Base-by-base conservation (phyloP, 257 asterid genomes). In the Echium plantagineum region DNA sequence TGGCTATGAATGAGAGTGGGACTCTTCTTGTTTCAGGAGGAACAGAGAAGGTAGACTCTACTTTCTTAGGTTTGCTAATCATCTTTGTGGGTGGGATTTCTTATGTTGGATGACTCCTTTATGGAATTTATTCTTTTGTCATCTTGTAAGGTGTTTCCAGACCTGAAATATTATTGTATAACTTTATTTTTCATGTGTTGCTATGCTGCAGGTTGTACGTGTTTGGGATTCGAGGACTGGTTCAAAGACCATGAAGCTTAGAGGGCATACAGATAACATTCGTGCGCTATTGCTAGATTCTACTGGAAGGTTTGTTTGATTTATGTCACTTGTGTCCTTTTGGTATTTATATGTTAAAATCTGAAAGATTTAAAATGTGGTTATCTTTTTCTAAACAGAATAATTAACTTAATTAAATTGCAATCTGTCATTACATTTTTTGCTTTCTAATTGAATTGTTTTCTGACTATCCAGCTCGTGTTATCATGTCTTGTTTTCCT, bases 11-110 rank as follows among this genome's bases (percentile, higher is more conserved):
- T 80, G 95, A 91, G 62, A 77, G 72, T 60, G 98, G 97, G 74
- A 82, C 93, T 62, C 85, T 91, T 74, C 90, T 91, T 78, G 98
- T 91, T 68, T 91, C 98, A 69, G 98, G 98, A 79, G 98, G 98
- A 82, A 91, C 95, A 72, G 98, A 91, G 85, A 91, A 91, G 89
- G 98, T 90, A 74, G 60, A 59, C 48, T 68, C 58, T 77, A 65
- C 57, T 65, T n/a, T 64, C 26, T 63, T 77, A 58, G 70, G 60
- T 66, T 61, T 48, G 68, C 62, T 22, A 20, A 60, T 48, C 57
- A 63, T 67, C 35, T 5, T 26, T 55, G 35, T 48, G 28, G 7
- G 15, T 63, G 60, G 21, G 62, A 49, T 57, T 60, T 62, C 53
- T 52, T 21, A 30, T 52, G 24, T 48, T 52, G 21, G 9, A 55